Conservation (phyloP, 371 early-diverging fungal species). For the Rhizomucor miehei region DNA sequence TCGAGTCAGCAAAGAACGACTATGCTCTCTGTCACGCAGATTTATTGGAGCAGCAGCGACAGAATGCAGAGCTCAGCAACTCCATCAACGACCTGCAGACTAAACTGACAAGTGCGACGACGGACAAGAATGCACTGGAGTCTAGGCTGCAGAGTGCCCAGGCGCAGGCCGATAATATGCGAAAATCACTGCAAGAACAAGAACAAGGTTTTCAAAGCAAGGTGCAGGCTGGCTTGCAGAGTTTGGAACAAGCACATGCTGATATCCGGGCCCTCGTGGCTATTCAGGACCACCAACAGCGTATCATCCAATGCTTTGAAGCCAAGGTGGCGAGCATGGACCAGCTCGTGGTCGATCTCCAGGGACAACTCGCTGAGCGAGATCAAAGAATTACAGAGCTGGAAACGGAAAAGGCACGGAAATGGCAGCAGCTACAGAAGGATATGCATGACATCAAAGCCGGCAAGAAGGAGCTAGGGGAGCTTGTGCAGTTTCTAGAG, state of each 20-base stretch:
- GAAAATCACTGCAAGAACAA: slow-evolving; percentile 23
- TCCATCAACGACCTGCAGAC: slow-evolving; percentile 8
- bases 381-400: slow-evolving; percentile 23
- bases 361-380: slow-evolving; percentile 26
- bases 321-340: slow-evolving; percentile 37
- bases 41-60: slow-evolving; percentile 8
- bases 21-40: slow-evolving; percentile 5
- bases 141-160: slow-evolving; percentile 15
- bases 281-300: slow-evolving; percentile 43
- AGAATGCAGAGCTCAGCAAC: slow-evolving; percentile 7
- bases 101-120: neutral
- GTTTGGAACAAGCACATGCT: slow-evolving; percentile 25
- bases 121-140: slow-evolving; percentile 2
- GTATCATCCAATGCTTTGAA: slow-evolving; percentile 33
- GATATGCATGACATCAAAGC: slow-evolving; percentile 28
- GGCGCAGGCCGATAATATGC: slow-evolving; percentile 9
- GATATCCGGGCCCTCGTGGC: slow-evolving; percentile 23
- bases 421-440: slow-evolving; percentile 18
- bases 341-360: slow-evolving; percentile 18
- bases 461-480: slow-evolving; percentile 33
- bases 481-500: slow-evolving; percentile 31
- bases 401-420: slow-evolving; percentile 21
- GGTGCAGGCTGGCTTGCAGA: slow-evolving; percentile 22
- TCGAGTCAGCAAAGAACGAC: slow-evolving; percentile 4
- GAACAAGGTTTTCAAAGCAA: slow-evolving; percentile 20